These are phyloP conservation scores for Aspergillus oerlinghausenensis DNA, from an alignment of 2,329 filamentous ascomycete species.

Conservation along the genomic window DNA sequence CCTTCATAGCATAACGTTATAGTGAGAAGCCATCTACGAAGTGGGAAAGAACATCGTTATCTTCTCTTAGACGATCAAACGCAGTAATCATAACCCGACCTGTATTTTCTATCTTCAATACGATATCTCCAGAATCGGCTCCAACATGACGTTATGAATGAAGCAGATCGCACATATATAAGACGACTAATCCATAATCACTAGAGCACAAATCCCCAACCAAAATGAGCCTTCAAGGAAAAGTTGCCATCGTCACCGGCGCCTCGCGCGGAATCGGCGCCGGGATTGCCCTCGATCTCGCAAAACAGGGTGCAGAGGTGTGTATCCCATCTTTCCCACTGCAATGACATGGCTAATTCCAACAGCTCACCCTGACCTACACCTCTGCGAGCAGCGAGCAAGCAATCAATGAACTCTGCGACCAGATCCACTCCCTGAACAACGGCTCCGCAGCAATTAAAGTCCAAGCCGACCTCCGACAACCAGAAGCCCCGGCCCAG, in stretches of 20 bases:
- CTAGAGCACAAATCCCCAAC: not conserved
- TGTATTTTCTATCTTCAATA: not conserved
- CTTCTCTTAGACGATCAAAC: too few species aligned
- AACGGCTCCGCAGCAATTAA: not conserved
- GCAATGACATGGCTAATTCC: not conserved
- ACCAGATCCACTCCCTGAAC: not conserved
- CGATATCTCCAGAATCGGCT: not conserved
- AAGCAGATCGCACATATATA: not conserved
- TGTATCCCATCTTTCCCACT: too few species aligned
- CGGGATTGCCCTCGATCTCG: conserved; percentile 1
- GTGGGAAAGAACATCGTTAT: too few species aligned
- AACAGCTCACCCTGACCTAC: not conserved
- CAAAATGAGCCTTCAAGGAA: conserved; percentile 3
- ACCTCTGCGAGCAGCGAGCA: not conserved
- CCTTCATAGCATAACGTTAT: too few species aligned
- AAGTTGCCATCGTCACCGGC: conserved; percentile 1
- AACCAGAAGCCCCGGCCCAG: not conserved
- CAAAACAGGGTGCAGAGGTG: conserved; percentile 2
- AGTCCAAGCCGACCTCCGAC: not conserved
- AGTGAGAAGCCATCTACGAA: too few species aligned
- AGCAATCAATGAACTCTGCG: not conserved
- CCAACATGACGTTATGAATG: not conserved
- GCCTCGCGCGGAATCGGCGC: conserved; percentile 4
- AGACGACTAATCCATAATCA: not conserved
- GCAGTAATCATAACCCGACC: too few species aligned